These are phyloP conservation scores for Fusarium sp. DNA, from an alignment of 2,329 filamentous ascomycete species.

Conservation along the genomic window DNA sequence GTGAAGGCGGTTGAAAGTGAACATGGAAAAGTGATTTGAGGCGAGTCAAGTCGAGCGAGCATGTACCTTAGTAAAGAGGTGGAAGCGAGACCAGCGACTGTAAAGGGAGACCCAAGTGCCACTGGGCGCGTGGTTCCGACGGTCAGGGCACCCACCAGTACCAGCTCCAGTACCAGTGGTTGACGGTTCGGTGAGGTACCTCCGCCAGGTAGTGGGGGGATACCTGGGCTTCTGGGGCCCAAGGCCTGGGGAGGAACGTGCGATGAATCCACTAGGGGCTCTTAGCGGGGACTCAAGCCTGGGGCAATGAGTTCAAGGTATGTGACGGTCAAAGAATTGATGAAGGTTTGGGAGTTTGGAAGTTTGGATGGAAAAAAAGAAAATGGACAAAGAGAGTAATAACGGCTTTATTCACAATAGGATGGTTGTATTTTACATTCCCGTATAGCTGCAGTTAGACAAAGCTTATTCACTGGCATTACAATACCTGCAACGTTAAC, in stretches of 20 bases:
- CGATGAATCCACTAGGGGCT: constrained; percentile 16
- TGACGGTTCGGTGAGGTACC: constrained; percentile 11
- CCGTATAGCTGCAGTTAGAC: background rate
- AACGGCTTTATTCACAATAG: background rate
- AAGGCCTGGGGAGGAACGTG: constrained; percentile 14
- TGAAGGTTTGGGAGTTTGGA: background rate
- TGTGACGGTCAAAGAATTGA: constrained; percentile 20
- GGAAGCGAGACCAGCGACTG: constrained; percentile 2
- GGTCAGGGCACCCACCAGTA: constrained; percentile 7
- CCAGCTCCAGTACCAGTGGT: background rate
- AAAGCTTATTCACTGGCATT: background rate
- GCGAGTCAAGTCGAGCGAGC: background rate
- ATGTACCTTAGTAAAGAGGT: background rate
- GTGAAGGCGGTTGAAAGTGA: constrained; percentile 16
- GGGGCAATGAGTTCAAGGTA: constrained; percentile 15
- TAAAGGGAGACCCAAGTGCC: constrained; percentile 25
- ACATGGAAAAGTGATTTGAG: constrained; percentile 14
- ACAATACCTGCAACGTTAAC: background rate
- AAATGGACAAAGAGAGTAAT: background rate
- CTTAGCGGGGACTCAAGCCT: constrained; percentile 20
- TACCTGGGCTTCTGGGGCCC: background rate
- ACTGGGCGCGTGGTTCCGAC: constrained; percentile 27
- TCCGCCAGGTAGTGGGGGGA: constrained; percentile 15
- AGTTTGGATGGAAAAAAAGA: no score
- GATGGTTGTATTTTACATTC: background rate